Conservation (phyloP, 495 filamentous ascomycete genomes). For the Neurospora hispaniola region DNA sequence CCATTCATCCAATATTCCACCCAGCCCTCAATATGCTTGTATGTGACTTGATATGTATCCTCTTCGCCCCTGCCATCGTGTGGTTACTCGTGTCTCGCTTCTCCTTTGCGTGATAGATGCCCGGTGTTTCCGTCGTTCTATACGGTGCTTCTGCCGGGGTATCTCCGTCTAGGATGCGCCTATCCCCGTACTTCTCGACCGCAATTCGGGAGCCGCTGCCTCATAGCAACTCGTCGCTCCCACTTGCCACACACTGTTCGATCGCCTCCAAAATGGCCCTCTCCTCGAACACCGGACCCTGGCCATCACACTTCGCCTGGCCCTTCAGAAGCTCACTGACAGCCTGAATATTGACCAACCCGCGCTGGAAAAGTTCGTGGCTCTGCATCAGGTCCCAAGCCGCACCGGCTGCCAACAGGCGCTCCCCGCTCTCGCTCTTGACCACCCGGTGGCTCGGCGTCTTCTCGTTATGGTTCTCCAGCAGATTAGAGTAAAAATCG, state of each 20-base stretch:
- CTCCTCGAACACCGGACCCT: conserved; percentile 84
- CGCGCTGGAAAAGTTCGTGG: conserved; percentile 68
- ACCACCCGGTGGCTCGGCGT: conserved; percentile 59
- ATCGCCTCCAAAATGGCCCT: conserved; percentile 62
- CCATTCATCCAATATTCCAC: neutral
- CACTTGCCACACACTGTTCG: conserved; percentile 60
- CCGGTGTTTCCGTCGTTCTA: neutral
- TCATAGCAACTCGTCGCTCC: conserved; percentile 66
- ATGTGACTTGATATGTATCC: neutral
- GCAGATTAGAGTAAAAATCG: conserved; percentile 52
- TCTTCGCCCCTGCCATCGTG: neutral
- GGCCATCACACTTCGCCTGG: conserved; percentile 77
- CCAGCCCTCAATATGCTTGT: neutral
- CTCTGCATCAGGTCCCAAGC: conserved; percentile 87
- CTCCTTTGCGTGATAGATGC: neutral
- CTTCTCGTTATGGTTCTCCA: conserved; percentile 46
- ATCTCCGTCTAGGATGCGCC: neutral
- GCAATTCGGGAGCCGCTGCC: neutral
- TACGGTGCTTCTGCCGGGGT: neutral
- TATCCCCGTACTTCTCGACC: neutral
- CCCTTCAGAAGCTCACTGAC: conserved; percentile 67
- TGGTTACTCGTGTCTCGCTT: neutral
- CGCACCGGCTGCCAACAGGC: conserved; percentile 64
- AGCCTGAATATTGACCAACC: conserved; percentile 72
- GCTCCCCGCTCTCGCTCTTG: conserved; percentile 58